Base-by-base conservation (phyloP, 331 rosid genomes). In the Ulmus americana region DNA sequence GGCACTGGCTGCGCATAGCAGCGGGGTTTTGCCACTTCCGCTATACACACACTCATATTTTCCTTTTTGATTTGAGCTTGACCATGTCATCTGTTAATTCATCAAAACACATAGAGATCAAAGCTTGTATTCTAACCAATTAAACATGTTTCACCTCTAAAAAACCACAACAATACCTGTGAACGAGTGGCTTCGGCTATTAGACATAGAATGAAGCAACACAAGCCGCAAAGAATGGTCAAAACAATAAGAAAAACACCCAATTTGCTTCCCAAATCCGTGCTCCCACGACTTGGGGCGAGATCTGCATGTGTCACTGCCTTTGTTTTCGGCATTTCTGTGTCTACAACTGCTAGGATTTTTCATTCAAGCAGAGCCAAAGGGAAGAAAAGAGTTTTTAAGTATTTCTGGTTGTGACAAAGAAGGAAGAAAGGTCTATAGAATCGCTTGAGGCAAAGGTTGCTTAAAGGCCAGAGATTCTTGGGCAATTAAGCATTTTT, bases 261-360 rank as follows among this genome's bases (percentile, higher is more conserved):
- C 5, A 85, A 71, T 80, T 90, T 90, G 83, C 91, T 87, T 28
- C 85, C 80, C 72, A 90, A 76, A 22, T 83, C 79, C 12, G 84
- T 72, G 68, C 62, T 78, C 7, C 79, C 60, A 45, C 71, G 75
- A 47, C 86, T 79, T 14, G 95, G 96, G 56, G 77, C 78, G 61
- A 94, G 96, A 83, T 94, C 97, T 10, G 95, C 90, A 65, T 90
- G 97, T 22, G 97, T 90, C 6, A 94, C 80, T 18, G 88, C 97
- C 90, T 68, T 85, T 70, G 11, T 70, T 51, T 63, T 61, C 45
- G 81, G 67, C 77, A 75, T 71, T 66, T 55, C 9, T 15, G 68
- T 12, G 60, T 53, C 54, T 41, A 58, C 67, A 63, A 81, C 59
- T 38, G 65, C 54, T 47, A 51, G 55, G 63, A 69, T 65, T 28